A percentile compares a stretch with the other conserved stretches of the same genome.
Evolutionary conservation across 148 eudicot species (phyloP).

Genomic region (Gaultheria prostrata): DNA sequence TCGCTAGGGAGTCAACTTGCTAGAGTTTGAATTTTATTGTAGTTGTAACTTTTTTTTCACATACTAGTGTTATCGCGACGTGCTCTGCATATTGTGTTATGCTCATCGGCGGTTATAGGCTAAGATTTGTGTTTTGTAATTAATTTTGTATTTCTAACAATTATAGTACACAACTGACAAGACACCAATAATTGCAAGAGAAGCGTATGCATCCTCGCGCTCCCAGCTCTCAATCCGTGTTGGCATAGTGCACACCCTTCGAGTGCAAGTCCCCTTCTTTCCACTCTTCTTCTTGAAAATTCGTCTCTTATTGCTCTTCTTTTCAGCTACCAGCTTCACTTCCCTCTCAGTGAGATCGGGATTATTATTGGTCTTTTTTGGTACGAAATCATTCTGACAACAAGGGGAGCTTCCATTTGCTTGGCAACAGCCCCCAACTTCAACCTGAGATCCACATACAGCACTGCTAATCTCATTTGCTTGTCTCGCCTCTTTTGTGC

Average conservation of each 20-base stretch:
- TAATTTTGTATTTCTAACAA: no score
- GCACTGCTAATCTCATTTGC: slow-evolving; percentile 19
- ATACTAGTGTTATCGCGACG: no score
- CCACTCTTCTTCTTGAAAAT: slow-evolving; percentile 38
- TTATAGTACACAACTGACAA: slow-evolving; percentile 42
- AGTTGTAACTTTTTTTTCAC: no score
- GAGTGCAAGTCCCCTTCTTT: slow-evolving; percentile 33
- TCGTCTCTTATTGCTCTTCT: slow-evolving; percentile 43
- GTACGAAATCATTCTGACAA: slow-evolving; percentile 39
- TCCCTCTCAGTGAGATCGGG: slow-evolving; percentile 23
- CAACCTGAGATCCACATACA: slow-evolving; percentile 32
- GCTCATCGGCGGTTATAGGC: no score
- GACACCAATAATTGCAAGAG: slow-evolving; percentile 65
- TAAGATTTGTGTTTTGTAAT: no score
- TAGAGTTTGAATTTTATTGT: no score
- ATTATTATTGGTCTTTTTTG: slow-evolving; percentile 23
- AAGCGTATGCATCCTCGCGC: slow-evolving; percentile 83
- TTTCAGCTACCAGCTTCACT: slow-evolving; percentile 30
- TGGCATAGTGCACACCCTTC: slow-evolving; percentile 69
- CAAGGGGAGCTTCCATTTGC: slow-evolving; percentile 49
- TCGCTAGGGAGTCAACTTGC: no score
- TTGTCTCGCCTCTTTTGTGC: slow-evolving; percentile 18
- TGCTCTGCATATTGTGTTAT: no score
- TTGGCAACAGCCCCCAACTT: slow-evolving; percentile 53
- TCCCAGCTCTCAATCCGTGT: slow-evolving; percentile 91